Evolutionary conservation across 768 basidiomycete genomes (phyloP), one percentile per base, ranked within the genome.

Genomic region (Leccinellum rugosiceps): DNA sequence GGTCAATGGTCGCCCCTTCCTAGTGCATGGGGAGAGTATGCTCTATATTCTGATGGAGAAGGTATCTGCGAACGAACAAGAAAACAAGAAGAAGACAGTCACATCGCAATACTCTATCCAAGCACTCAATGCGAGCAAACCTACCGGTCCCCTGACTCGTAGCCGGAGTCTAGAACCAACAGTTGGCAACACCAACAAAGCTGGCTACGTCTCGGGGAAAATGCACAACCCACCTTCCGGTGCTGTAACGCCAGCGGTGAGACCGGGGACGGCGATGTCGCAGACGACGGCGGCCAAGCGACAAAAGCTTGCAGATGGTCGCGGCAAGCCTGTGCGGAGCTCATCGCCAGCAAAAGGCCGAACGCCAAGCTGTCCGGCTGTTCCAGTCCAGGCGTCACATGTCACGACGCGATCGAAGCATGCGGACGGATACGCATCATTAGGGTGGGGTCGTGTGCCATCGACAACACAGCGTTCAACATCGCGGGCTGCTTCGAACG

Each of bases 21-120:
- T 91, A 52, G 89, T 97, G 3, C 83, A 92, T 56, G 95, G 94
- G 9, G 81, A 87, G 61, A 84, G 88, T 62, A 87, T 98, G 63
- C 71, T 95, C 49, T 86, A 87, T 51, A 75, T 88, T 51, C 83
- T 99, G 38, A 82, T 87, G 76, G 86, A 90, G 62, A 84, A 80
- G 7, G 73, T 87, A 47, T 83, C 86, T 50, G 83, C 87, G 9
- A 78, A 80, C 15, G 87, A 87, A 59, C 92, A 94, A 74, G 94
- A 95, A 75, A 93, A 91, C 72, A 85, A 82, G 67, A 82, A 81
- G 61, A 81, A 77, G 65, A 72, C 74, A 30, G 61, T 78, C 23
- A 73, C 65, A 3, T 72, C 70, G n/a, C 70, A 72, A 49, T 72
- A 72, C 35, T 73, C 71, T 31, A 30, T 64, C 9, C 70, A 73